Evolutionary conservation across 164 flowering plant species (phyloP).

Genomic region (Vitis amurensis): DNA sequence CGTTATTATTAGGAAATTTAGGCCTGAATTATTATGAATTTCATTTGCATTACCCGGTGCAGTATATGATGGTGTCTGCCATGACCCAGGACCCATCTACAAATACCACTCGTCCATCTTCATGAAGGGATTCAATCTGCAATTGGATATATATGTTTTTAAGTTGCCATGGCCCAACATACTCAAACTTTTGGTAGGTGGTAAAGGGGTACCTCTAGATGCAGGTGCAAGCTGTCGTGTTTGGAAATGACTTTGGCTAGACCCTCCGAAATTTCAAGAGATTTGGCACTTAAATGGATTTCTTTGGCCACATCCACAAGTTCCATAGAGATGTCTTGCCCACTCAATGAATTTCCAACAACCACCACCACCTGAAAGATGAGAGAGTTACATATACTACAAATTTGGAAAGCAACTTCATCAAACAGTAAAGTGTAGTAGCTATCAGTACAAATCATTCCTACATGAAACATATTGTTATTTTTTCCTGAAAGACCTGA

Average conservation of each 20-base stretch:
- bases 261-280: constrained; percentile 54
- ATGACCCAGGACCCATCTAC: constrained; percentile 58
- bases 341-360: constrained; percentile 77
- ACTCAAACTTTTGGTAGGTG: not conserved
- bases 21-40: not conserved
- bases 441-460: too few relatives aligned
- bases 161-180: too few relatives aligned
- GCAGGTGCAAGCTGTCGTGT: constrained; percentile 58
- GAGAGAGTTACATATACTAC: too few relatives aligned
- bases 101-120: constrained; percentile 72
- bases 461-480: too few relatives aligned
- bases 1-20: not conserved
- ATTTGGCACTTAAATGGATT: constrained; percentile 69
- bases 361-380: constrained; percentile 73
- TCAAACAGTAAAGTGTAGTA: too few relatives aligned
- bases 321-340: constrained; percentile 86
- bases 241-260: constrained; percentile 74
- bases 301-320: constrained; percentile 83
- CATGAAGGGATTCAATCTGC: constrained; percentile 69
- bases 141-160: not conserved
- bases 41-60: constrained; percentile 70
- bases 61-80: constrained; percentile 79
- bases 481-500: too few relatives aligned
- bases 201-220: constrained; percentile 52
- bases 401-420: too few relatives aligned